Percentiles rank a stretch among this genome's conserved stretches.
phyloP scores from a whole-genome alignment of 495 filamentous ascomycete species.

The Letharia lupina region DNA sequence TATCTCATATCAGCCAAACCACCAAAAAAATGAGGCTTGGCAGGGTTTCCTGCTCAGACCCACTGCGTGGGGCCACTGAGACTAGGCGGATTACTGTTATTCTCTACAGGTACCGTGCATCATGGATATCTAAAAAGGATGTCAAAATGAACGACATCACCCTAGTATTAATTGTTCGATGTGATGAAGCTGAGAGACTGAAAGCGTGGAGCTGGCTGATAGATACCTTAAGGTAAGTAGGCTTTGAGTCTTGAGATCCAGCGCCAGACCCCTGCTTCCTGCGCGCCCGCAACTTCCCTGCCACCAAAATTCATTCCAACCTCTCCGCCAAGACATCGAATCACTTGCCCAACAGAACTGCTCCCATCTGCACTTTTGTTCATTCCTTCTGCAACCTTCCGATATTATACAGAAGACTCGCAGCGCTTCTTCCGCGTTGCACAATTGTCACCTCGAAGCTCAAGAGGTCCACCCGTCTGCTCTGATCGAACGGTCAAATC shows the following conservation, averaged over 20 bases:
- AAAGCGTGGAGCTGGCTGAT: no score
- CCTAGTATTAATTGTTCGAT: no score
- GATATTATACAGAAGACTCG: background rate
- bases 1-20: no score
- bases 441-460: background rate
- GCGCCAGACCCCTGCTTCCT: background rate
- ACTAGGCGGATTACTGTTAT: background rate
- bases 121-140: background rate
- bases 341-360: background rate
- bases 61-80: no score
- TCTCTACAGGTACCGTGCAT: background rate
- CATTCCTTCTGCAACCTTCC: background rate
- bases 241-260: no score
- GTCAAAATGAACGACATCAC: no score
- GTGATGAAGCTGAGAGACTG: background rate
- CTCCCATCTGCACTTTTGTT: background rate
- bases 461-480: background rate
- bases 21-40: no score
- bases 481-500: background rate
- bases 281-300: conserved; percentile 9
- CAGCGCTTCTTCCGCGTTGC: background rate
- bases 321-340: conserved; percentile 7
- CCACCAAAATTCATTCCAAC: conserved; percentile 8
- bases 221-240: no score
- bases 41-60: no score